These are phyloP conservation scores for Lepidium africanum DNA, from an alignment of 345 rosid species.

Conservation along the genomic window DNA sequence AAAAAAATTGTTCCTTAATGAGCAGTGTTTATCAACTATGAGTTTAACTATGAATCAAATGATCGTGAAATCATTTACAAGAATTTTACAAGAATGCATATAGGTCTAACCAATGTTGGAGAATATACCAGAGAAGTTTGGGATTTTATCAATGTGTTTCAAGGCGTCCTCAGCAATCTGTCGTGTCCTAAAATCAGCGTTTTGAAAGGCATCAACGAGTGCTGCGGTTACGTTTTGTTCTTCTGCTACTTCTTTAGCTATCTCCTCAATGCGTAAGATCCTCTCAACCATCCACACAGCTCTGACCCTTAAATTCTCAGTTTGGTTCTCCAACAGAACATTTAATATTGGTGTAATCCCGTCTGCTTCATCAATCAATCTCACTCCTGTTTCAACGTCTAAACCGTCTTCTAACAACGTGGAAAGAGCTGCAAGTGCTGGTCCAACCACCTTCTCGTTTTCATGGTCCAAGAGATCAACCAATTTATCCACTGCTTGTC, in stretches of 20 bases:
- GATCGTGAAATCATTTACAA: constrained; percentile 11
- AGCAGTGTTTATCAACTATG: constrained; percentile 6
- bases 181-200: constrained; percentile 70
- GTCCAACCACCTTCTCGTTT: constrained; percentile 82
- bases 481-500: constrained; percentile 72
- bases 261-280: constrained; percentile 64
- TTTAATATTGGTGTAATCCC: constrained; percentile 63
- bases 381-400: constrained; percentile 63
- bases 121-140: constrained; percentile 90
- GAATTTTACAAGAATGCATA: not conserved
- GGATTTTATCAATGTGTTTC: constrained; percentile 80
- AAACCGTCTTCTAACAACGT: constrained; percentile 77
- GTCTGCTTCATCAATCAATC: constrained; percentile 52
- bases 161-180: constrained; percentile 91
- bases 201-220: constrained; percentile 87
- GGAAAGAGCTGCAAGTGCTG: constrained; percentile 85
- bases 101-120: constrained; percentile 40
- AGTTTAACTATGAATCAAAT: not conserved
- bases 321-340: constrained; percentile 61
- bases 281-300: constrained; percentile 92
- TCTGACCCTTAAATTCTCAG: constrained; percentile 61
- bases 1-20: not conserved
- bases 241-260: constrained; percentile 64
- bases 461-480: constrained; percentile 88
- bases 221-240: constrained; percentile 79